Base-by-base conservation (phyloP, 805 yeast species). In the Torulaspora quercuum region DNA sequence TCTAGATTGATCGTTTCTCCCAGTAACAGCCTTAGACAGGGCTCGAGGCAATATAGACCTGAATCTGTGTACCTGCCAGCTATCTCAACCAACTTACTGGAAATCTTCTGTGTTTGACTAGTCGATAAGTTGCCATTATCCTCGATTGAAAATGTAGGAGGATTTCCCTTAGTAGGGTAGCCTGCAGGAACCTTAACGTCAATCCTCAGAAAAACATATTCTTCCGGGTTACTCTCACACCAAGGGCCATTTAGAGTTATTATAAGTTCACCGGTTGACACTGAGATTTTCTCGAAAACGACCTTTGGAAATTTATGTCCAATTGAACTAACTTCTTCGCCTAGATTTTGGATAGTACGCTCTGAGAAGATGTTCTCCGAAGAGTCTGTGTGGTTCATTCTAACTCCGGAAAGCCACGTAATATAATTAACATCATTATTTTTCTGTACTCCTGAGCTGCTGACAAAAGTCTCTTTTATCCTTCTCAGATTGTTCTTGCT, bases 391-490 rank as follows among this genome's bases (percentile, higher is more conserved):
- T 56, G 30, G 50, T 62, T 55, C 57, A 90, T 76, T 39, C 88
- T 70, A 6, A 90, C 95, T 34, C 97, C 97, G 0, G 96, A 80
- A 24, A 94, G 79, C 97, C 97, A 90, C 45, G 82, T 80, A 43
- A 90, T 64, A 53, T 86, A 95, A 48, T 81, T 78, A 19, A 75
- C 55, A 37, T 74, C 73, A 39, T 65, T 68, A 5, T 36, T 45
- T 3, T 46, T 39, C 13, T 53, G 54, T 35, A 55, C 33, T 4
- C 70, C 71, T 11, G 68, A 61, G 13, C 60, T 64, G 0, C 70
- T 59, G 5, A 69, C 70, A 37, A 65, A 57, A 16, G 55, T 61
- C 39, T 66, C 72, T 47, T 56, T 68, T 3, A 60, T 56, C 43
- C 64, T 52, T 60, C 55, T 65, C 17, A 41, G 42, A n/a, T 32